Evolutionary conservation across 208 protist genomes (phyloP).

Genomic region (Leishmania gerbilli): DNA sequence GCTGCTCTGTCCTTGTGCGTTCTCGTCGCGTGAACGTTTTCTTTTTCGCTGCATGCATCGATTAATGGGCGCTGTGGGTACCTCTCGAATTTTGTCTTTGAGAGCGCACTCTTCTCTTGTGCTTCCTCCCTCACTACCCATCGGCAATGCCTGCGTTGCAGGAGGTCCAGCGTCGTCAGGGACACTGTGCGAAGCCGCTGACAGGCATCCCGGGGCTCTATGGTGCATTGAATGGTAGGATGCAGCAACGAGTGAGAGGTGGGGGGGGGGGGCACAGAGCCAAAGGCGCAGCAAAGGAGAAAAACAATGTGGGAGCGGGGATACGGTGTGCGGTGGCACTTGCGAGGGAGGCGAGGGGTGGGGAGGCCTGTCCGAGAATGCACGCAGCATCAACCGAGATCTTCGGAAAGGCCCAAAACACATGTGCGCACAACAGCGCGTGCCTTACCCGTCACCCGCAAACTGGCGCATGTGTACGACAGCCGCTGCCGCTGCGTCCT

Average conservation of each 20-base stretch:
- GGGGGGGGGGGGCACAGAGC: neutral
- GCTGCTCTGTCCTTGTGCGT: no score
- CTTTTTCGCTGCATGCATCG: no score
- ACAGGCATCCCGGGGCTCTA: neutral
- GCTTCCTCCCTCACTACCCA: neutral
- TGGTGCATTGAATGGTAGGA: neutral
- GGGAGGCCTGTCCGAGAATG: neutral
- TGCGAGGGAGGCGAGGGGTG: neutral
- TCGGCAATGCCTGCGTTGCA: neutral
- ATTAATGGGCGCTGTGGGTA: no score
- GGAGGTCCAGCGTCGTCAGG: neutral
- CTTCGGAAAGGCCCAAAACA: neutral
- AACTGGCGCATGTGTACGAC: neutral
- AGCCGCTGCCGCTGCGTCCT: neutral
- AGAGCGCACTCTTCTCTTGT: neutral
- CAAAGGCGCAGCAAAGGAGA: slow-evolving; percentile 1
- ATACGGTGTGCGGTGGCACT: neutral
- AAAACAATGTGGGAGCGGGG: neutral
- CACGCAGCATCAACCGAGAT: neutral
- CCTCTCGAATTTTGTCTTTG: neutral
- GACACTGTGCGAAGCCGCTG: neutral
- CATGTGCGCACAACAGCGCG: neutral
- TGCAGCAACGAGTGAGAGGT: slow-evolving; percentile 1
- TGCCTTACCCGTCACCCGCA: neutral
- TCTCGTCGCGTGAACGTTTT: no score